Base-by-base conservation (phyloP, 495 filamentous ascomycete species). In the Entonaema liquescens region DNA sequence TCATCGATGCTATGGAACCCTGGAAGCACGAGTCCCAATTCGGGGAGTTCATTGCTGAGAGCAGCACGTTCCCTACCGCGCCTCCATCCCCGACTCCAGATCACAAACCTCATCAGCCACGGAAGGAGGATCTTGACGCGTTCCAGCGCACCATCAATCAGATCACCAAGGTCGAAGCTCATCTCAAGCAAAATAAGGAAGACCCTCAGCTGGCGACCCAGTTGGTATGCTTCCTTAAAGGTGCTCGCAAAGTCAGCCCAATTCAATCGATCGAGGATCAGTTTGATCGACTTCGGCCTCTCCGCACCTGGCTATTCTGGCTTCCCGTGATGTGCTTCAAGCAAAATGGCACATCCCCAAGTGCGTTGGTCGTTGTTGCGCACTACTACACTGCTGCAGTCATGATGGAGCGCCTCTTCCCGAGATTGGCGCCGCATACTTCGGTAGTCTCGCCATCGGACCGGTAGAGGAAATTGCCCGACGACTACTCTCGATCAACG, bases 291-390 rank as follows among this genome's bases (percentile, higher is more conserved):
- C 87, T 98, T 26, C 92, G 94, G 66, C 87, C 91, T 6, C 85
- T 99, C 17, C 90, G 94, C 47, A 88, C 90, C 62, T 98, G 96
- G 94, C 87, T 98, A 21, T 97, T 98, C 82, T 99, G 94, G 92
- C 86, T 97, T 50, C 96, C 96, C 3, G 88, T 93, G 59, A 82
- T 83, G 69, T 87, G 87, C 66, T 82, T 92, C 36, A 85, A 89
- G 71, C 82, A 85, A 56, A 86, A 85, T 23, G 79, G 84, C 23
- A 82, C 80, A 26, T 88, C 89, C 65, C 83, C 87, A 3, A 89
- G 88, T 33, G 88, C 90, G 19, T 83, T 98, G 78, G 83, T 98
- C 21, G 86, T 97, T 33, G 88, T 99, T 38, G 91, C 94, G 8
- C 91, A 98, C 75, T 95, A 97, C 79, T 98, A 97, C 77, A 93